Percentiles rank a stretch among this genome's conserved stretches.
These are phyloP conservation scores for Flaveria bidentis DNA, from an alignment of 129 eudicot species.

Conservation along the genomic window DNA sequence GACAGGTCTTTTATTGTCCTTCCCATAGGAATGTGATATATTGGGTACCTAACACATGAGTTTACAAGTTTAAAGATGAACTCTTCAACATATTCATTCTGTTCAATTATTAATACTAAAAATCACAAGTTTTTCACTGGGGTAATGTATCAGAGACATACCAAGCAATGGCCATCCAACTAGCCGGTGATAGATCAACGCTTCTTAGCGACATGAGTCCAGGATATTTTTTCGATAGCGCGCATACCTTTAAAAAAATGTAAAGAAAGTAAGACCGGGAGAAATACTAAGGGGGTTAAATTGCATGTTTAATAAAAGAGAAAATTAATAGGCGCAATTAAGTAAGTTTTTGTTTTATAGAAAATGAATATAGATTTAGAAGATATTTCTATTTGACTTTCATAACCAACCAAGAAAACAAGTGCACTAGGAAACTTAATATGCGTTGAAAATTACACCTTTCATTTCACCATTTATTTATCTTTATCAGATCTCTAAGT, in stretches of 20 bases:
- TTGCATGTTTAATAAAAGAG: neutral
- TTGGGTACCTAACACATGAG: conserved; percentile 66
- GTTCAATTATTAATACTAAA: neutral
- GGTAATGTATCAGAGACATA: conserved; percentile 14
- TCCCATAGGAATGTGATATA: conserved; percentile 92
- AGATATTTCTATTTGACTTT: too few relatives aligned
- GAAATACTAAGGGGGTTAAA: conserved; percentile 15
- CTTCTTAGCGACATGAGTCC: conserved; percentile 75
- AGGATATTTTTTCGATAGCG: conserved; percentile 60
- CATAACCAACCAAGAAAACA: too few relatives aligned
- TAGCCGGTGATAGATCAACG: conserved; percentile 78
- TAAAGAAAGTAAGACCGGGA: neutral
- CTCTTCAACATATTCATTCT: neutral
- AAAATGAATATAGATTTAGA: too few relatives aligned
- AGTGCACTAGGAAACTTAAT: too few relatives aligned
- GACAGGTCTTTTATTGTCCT: conserved; percentile 79
- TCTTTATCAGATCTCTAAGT: too few relatives aligned
- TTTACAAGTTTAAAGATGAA: conserved; percentile 3
- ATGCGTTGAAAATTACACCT: too few relatives aligned
- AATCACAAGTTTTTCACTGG: neutral
- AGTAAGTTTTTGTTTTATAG: too few relatives aligned
- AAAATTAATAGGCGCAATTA: too few relatives aligned
- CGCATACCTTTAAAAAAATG: conserved; percentile 41
- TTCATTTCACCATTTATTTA: too few relatives aligned
- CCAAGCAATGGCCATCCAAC: conserved; percentile 90